These are phyloP conservation scores for Hordeum pubiflorum DNA, from an alignment of 202 grass and related monocot species.

Conservation along the genomic window DNA sequence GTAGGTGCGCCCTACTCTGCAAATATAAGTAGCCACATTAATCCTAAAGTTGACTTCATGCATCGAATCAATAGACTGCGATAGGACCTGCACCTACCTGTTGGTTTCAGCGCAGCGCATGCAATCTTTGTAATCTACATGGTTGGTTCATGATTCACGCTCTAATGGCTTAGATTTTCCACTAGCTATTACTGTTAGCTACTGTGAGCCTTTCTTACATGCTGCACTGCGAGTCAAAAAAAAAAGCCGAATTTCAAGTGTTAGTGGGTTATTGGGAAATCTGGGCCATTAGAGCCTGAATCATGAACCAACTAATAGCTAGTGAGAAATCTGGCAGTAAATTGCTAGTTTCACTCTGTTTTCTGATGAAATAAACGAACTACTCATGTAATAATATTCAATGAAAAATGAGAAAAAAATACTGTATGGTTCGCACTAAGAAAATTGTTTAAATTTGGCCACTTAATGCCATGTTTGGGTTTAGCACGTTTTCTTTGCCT, in stretches of 20 bases:
- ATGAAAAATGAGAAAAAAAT: background rate
- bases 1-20: background rate
- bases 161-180: background rate
- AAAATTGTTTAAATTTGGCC: background rate
- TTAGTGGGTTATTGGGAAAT: background rate
- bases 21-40: background rate
- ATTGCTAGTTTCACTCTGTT: background rate
- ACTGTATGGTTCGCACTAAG: background rate
- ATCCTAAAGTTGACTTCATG: background rate
- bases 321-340: background rate
- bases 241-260: background rate
- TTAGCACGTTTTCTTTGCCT: background rate
- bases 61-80: background rate
- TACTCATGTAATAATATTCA: background rate
- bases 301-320: too few species aligned
- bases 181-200: background rate
- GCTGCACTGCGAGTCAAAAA: background rate
- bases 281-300: too few species aligned
- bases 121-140: background rate
- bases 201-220: background rate
- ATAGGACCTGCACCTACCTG: background rate
- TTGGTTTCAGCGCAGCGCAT: background rate
- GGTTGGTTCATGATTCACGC: background rate
- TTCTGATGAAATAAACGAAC: background rate
- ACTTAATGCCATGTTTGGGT: background rate